Base-by-base conservation (phyloP, 2,329 filamentous ascomycete genomes). In the Talaromyces sp. region DNA sequence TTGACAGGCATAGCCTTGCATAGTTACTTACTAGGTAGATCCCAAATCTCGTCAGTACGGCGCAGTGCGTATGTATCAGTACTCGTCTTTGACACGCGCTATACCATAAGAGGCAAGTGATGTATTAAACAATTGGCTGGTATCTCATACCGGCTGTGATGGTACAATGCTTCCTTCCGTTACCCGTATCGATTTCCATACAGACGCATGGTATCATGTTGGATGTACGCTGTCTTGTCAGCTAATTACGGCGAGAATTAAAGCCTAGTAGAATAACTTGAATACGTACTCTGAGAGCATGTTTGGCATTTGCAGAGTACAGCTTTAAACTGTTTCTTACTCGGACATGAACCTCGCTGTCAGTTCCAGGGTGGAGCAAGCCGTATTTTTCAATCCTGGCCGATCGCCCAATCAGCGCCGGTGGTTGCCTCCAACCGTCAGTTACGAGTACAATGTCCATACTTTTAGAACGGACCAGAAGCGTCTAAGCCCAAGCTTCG, bases 61-160 rank as follows among this genome's bases (percentile, higher is more conserved):
- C 27, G 4, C 27, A 31, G 27, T 31, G 4, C 7, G 49, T 52
- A 33, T 52, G 49, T 33, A 11, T 33, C 49, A 25, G 31, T 59
- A 59, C 56, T 41, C 19, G 9, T 13, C 9, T 10, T 10, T 13
- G 19, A 8, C 39, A 62, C 27, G 27, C 35, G 6, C 27, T 15
- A 63, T 45, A 22, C 58, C 33, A 11, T 15, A 49, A 33, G 25
- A 10, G 31, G 50, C 43, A 57, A 47, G 31, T 22, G 4, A 43
- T n/a, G 31, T 52, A 37, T 57, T 4, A n/a, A 58, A 62, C 41
- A 19, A 62, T 65, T 62, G 63, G 63, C 59, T 65, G 63, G 59
- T 41, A 65, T 62, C 50, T 65, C 31, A 49, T 65, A 25, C 63
- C 59, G 63, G 59, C 50, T 19, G 27, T 17, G n/a, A 22, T 37